These are phyloP conservation scores for Globisporangium paddicum DNA, from an alignment of 352 stramenopile species.

Conservation along the genomic window DNA sequence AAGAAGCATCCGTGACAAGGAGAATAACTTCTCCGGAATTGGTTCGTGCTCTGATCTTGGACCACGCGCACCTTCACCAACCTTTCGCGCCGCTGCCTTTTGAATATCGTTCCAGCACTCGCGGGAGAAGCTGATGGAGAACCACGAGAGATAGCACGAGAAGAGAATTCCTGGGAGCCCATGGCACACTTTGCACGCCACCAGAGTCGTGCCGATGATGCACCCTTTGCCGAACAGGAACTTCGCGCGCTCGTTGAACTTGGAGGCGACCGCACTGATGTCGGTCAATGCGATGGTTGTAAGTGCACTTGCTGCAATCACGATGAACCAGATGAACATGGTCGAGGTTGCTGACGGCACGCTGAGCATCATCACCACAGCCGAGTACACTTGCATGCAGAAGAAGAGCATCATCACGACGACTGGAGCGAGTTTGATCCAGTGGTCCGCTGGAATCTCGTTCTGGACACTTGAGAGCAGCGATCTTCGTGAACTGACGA, in stretches of 20 bases:
- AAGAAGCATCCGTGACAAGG: slow-evolving; percentile 19
- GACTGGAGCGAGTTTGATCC: slow-evolving; percentile 68
- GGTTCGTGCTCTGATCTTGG: background rate
- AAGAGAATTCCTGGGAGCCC: slow-evolving; percentile 43
- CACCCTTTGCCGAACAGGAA: slow-evolving; percentile 32
- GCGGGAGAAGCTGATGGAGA: slow-evolving; percentile 57
- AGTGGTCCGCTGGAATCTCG: slow-evolving; percentile 61
- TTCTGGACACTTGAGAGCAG: slow-evolving; percentile 25
- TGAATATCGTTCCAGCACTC: slow-evolving; percentile 79
- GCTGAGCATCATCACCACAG: slow-evolving; percentile 33
- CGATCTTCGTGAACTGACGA: slow-evolving; percentile 24
- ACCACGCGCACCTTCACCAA: background rate
- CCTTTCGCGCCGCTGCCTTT: slow-evolving; percentile 6
- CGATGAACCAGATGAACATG: slow-evolving; percentile 42
- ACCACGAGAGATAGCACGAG: slow-evolving; percentile 53
- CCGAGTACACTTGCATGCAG: slow-evolving; percentile 42
- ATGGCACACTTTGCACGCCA: slow-evolving; percentile 41
- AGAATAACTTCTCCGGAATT: background rate
- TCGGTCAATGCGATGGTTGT: slow-evolving; percentile 46
- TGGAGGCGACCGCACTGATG: slow-evolving; percentile 30
- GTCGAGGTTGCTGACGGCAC: slow-evolving; percentile 35
- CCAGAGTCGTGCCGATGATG: slow-evolving; percentile 35
- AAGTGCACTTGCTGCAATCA: slow-evolving; percentile 34
- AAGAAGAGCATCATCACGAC: slow-evolving; percentile 66
- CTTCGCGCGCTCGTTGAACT: slow-evolving; percentile 24